These are phyloP conservation scores for Diatrype stigma DNA, from an alignment of 2,329 filamentous ascomycete genomes.

Conservation along the genomic window DNA sequence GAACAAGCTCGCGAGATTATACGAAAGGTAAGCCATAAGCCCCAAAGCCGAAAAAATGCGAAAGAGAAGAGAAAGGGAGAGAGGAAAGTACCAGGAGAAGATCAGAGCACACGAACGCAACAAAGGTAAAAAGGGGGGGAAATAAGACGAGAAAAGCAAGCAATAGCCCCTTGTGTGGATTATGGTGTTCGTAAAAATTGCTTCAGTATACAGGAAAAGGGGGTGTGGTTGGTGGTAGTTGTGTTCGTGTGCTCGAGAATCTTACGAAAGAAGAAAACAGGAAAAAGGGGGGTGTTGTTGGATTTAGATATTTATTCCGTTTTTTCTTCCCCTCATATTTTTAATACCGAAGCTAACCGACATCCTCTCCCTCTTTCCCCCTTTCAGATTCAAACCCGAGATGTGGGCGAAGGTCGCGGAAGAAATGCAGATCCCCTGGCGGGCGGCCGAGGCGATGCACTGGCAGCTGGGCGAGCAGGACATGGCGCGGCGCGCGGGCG, in stretches of 20 bases:
- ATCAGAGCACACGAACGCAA: conserved; percentile 1
- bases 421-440: conserved; percentile 93
- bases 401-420: conserved; percentile 97
- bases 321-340: no score
- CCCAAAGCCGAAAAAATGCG: not conserved
- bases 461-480: conserved; percentile 93
- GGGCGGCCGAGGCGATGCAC: conserved; percentile 95
- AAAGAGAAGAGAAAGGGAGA: not conserved
- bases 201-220: no score
- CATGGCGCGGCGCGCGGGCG: conserved; percentile 88
- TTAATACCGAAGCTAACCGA: not conserved
- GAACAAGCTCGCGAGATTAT: conserved; percentile 90
- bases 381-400: conserved; percentile 81
- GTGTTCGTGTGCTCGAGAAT: no score
- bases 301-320: no score
- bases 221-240: no score
- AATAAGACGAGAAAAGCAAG: no score
- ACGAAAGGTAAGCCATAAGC: conserved; percentile 70
- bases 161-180: no score
- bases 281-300: no score
- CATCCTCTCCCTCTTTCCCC: not conserved
- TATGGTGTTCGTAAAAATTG: no score
- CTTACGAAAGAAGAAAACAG: no score
- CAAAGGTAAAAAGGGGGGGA: conserved; percentile 21
- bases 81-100: not conserved